Evolutionary conservation across 1,284 basidiomycete genomes (phyloP).

Genomic region (Sutorius eximius): DNA sequence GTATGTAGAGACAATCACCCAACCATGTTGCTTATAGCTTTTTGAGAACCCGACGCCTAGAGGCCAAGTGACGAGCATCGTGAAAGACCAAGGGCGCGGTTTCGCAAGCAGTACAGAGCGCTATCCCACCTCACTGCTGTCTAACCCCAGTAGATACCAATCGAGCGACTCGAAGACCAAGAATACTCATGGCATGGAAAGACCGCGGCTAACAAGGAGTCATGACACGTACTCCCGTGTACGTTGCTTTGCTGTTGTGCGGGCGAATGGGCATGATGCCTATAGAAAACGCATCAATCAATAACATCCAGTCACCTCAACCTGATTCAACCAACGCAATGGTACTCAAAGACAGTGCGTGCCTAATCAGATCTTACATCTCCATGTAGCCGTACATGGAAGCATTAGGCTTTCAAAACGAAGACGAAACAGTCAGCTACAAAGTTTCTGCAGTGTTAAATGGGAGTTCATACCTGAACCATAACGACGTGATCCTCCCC

Average conservation of each 20-base stretch:
- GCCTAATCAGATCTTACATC: slow-evolving; percentile 36
- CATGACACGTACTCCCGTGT: not conserved
- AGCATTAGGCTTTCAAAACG: slow-evolving; percentile 9
- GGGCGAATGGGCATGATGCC: not conserved
- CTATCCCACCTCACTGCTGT: slow-evolving; percentile 23
- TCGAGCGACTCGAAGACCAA: not conserved
- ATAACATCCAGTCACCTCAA: not conserved
- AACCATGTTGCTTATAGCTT: too few species aligned
- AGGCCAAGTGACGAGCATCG: not conserved
- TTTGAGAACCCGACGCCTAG: too few species aligned
- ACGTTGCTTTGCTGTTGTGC: not conserved
- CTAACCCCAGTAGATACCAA: not conserved
- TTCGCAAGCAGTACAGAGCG: slow-evolving; percentile 28
- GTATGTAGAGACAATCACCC: not conserved
- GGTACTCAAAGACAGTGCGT: not conserved
- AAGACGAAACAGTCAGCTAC: slow-evolving; percentile 6
- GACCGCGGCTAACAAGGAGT: not conserved
- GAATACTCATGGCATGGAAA: not conserved
- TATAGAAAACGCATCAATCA: not conserved
- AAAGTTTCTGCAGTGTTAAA: not conserved
- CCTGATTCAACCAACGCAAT: not conserved
- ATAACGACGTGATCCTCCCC: slow-evolving; percentile 34
- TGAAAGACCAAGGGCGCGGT: not conserved
- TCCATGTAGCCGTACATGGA: slow-evolving; percentile 30
- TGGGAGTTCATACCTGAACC: slow-evolving; percentile 23